A percentile compares a stretch with the other conserved stretches of the same genome.
Evolutionary conservation across 345 rosid species (phyloP).

Genomic region (Crucihimalaya himalaica): DNA sequence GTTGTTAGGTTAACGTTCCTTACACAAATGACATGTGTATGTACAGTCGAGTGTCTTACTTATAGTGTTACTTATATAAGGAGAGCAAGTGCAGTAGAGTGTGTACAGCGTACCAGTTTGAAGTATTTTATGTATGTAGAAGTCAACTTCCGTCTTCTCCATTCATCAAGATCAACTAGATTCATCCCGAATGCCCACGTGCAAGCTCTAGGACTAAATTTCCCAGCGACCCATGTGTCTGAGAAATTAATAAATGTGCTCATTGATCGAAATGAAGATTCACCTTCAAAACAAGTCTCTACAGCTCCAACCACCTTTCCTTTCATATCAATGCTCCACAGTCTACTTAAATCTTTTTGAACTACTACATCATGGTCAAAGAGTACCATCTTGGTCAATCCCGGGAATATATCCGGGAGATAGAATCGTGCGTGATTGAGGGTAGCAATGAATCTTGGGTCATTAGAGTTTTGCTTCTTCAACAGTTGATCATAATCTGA

Average conservation of each 20-base stretch:
- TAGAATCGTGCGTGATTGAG: slow-evolving; percentile 89
- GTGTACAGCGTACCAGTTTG: slow-evolving; percentile 56
- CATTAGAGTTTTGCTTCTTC: slow-evolving; percentile 58
- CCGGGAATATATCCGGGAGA: slow-evolving; percentile 79
- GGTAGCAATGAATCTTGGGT: slow-evolving; percentile 67
- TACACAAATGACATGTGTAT: neutral
- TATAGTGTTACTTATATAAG: neutral
- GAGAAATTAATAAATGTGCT: slow-evolving; percentile 67
- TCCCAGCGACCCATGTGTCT: slow-evolving; percentile 59
- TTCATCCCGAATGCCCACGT: slow-evolving; percentile 98
- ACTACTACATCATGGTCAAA: slow-evolving; percentile 96
- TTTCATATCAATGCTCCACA: slow-evolving; percentile 76
- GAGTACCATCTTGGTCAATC: slow-evolving; percentile 68
- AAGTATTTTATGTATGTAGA: slow-evolving; percentile 58
- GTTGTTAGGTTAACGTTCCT: neutral
- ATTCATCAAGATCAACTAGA: slow-evolving; percentile 72
- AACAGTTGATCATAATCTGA: slow-evolving; percentile 51
- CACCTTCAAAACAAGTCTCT: slow-evolving; percentile 73
- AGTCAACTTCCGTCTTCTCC: slow-evolving; percentile 75
- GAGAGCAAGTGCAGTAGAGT: neutral
- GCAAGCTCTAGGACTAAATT: slow-evolving; percentile 66
- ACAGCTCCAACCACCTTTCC: slow-evolving; percentile 91
- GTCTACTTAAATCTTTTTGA: slow-evolving; percentile 65
- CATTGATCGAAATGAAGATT: slow-evolving; percentile 62
- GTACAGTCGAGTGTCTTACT: no score